These are phyloP conservation scores for Mortierella sp. DNA, from an alignment of 371 early-diverging fungal species.

Conservation along the genomic window DNA sequence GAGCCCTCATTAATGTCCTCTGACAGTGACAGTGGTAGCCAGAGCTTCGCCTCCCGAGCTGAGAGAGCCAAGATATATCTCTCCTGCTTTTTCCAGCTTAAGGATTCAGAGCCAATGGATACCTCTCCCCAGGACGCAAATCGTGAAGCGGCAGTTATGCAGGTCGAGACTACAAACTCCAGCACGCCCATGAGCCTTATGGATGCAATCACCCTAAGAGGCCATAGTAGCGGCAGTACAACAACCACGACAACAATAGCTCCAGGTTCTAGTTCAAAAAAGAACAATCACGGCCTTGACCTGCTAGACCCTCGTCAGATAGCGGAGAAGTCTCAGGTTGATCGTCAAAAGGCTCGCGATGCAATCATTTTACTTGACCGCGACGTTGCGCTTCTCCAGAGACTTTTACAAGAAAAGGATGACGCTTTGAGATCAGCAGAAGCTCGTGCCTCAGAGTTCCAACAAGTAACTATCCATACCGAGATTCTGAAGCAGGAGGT, in stretches of 20 bases:
- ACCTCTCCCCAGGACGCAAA: not conserved
- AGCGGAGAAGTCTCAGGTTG: slow-evolving; percentile 22
- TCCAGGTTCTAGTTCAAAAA: not conserved
- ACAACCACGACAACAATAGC: slow-evolving; percentile 5
- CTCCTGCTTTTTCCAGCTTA: not conserved
- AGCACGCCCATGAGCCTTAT: slow-evolving; percentile 11
- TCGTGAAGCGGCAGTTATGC: not conserved
- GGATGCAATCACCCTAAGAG: not conserved
- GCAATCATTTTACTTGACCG: slow-evolving; percentile 27
- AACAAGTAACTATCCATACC: slow-evolving; percentile 14
- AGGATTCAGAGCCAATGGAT: not conserved
- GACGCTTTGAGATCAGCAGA: slow-evolving; percentile 31
- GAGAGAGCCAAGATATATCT: slow-evolving; percentile 5
- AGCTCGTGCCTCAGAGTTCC: slow-evolving; percentile 8
- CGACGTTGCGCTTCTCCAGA: slow-evolving; percentile 32
- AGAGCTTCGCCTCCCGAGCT: not conserved
- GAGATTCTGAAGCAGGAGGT: slow-evolving; percentile 35
- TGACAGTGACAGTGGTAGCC: not conserved
- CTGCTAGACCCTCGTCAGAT: not conserved
- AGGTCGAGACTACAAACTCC: not conserved
- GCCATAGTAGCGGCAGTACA: not conserved
- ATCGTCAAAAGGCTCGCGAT: slow-evolving; percentile 29
- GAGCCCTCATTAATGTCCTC: not conserved
- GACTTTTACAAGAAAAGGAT: slow-evolving; percentile 34
- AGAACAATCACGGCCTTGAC: not conserved